phyloP scores from a whole-genome alignment of 495 filamentous ascomycete genomes.

The Durotheca rogersii region DNA sequence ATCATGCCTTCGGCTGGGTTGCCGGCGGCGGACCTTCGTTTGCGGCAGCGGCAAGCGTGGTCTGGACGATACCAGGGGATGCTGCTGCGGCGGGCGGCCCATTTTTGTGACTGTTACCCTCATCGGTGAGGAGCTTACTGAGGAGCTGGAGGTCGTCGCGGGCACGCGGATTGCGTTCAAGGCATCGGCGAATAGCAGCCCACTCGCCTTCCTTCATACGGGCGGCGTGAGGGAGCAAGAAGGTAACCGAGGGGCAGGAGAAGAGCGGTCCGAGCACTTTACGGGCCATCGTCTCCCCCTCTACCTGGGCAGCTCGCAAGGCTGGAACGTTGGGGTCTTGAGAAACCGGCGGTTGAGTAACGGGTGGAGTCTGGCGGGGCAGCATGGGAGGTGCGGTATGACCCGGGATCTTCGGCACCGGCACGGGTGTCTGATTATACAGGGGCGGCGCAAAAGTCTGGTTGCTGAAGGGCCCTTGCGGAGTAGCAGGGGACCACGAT shows the following conservation, averaged over 20 bases:
- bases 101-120: constrained; percentile 35
- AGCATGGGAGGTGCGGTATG: constrained; percentile 23
- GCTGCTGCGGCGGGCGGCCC: constrained; percentile 19
- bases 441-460: constrained; percentile 30
- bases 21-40: constrained; percentile 16
- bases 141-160: constrained; percentile 51
- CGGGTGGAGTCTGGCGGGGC: constrained; percentile 13
- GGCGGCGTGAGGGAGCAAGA: constrained; percentile 65
- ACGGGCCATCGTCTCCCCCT: constrained; percentile 52
- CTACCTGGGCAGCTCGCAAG: constrained; percentile 36
- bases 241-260: constrained; percentile 61
- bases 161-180: constrained; percentile 52
- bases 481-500: constrained; percentile 50
- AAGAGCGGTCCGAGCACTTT: constrained; percentile 62
- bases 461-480: constrained; percentile 43
- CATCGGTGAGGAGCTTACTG: constrained; percentile 47
- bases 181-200: constrained; percentile 60
- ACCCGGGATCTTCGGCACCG: constrained; percentile 33
- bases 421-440: constrained; percentile 37
- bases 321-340: constrained; percentile 34
- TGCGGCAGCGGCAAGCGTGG: constrained; percentile 30
- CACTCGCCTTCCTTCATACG: constrained; percentile 63
- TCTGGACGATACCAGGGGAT: constrained; percentile 29
- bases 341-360: constrained; percentile 31
- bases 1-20: constrained; percentile 22